Conservation (phyloP, 139 green algal genomes). For the Trebouxia sp. region DNA sequence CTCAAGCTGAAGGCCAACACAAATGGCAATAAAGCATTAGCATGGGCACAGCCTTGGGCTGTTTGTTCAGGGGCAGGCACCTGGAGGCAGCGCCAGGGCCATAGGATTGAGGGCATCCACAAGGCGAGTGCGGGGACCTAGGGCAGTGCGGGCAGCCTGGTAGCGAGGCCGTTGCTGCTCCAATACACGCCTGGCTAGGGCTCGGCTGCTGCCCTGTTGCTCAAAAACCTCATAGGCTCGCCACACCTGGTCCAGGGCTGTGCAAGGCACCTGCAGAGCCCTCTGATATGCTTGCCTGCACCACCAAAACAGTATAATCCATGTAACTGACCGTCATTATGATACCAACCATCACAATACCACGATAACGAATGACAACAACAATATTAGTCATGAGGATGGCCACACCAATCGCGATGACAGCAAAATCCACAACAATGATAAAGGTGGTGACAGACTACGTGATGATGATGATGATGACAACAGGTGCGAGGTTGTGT, state of each 20-base stretch:
- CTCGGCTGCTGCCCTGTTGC: slow-evolving; percentile 53
- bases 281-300: slow-evolving; percentile 75
- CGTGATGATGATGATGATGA: no score
- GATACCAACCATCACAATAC: no score
- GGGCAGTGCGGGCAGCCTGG: slow-evolving; percentile 52
- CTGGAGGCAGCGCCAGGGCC: slow-evolving; percentile 69
- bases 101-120: slow-evolving; percentile 54
- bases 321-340: no score
- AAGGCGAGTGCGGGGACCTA: slow-evolving; percentile 51
- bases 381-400: no score
- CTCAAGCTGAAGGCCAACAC: no score
- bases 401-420: no score
- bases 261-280: slow-evolving; percentile 76
- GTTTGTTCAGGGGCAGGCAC: slow-evolving; percentile 19
- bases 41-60: no score
- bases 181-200: slow-evolving; percentile 66
- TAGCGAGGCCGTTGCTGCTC: slow-evolving; percentile 83
- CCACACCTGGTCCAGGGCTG: slow-evolving; percentile 84
- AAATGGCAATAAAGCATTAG: no score
- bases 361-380: no score
- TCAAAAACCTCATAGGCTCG: slow-evolving; percentile 89
- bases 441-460: no score
- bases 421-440: no score
- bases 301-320: not conserved
- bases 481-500: no score